Evolutionary conservation across 257 asterid species (phyloP).

Genomic region (Lithospermum erythrorhizon): DNA sequence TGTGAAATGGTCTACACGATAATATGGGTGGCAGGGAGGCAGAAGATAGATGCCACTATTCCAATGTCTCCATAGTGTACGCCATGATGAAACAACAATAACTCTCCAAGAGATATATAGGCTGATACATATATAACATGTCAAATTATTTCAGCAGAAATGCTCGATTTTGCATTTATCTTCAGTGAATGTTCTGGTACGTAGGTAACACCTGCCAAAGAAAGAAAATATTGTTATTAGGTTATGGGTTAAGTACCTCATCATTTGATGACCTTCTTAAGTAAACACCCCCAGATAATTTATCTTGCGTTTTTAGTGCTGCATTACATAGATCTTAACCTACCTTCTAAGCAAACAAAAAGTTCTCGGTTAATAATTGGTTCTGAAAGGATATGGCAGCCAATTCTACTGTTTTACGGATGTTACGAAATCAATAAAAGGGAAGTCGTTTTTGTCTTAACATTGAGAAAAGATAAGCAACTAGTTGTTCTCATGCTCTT

Average conservation of each 20-base stretch:
- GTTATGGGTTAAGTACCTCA: neutral
- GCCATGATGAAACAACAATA: neutral
- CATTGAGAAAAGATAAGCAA: no score
- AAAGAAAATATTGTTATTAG: neutral
- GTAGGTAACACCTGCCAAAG: conserved; percentile 53
- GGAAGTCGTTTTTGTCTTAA: no score
- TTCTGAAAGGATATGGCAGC: no score
- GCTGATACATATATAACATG: conserved; percentile 3
- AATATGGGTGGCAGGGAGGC: neutral
- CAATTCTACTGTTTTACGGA: no score
- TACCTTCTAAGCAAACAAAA: no score
- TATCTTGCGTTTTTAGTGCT: no score
- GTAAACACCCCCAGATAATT: no score
- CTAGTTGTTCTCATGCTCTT: neutral
- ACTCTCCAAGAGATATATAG: neutral
- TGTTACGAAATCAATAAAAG: no score
- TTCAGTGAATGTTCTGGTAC: conserved; percentile 87
- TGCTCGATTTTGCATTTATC: conserved; percentile 87
- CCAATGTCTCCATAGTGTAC: neutral
- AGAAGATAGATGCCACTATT: neutral
- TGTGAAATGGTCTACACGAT: neutral
- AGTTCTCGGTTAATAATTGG: no score
- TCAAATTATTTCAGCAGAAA: conserved; percentile 56
- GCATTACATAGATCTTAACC: no score
- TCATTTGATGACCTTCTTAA: no score